These are phyloP conservation scores for Salix exigua DNA, from an alignment of 345 rosid genomes.

Conservation along the genomic window DNA sequence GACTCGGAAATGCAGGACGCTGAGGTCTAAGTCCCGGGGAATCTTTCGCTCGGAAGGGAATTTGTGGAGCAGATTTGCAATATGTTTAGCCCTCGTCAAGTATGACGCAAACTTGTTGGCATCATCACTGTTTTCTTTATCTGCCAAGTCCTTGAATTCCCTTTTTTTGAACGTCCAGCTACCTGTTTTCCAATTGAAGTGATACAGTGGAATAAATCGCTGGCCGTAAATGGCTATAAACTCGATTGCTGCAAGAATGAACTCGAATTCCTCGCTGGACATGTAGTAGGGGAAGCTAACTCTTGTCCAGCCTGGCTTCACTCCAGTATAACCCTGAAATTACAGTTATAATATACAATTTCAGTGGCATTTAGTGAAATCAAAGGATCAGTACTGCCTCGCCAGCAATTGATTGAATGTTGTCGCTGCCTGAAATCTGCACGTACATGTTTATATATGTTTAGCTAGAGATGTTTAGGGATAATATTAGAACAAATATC, in stretches of 20 bases:
- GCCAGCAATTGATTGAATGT: neutral
- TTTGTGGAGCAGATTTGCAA: constrained; percentile 42
- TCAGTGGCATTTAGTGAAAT: too few relatives aligned
- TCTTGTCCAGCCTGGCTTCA: constrained; percentile 66
- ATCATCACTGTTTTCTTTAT: neutral
- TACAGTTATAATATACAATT: too few relatives aligned
- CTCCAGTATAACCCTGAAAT: constrained; percentile 34
- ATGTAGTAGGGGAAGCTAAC: constrained; percentile 68
- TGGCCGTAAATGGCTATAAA: constrained; percentile 47
- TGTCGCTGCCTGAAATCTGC: neutral
- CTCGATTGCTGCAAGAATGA: constrained; percentile 45
- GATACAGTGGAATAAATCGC: constrained; percentile 44
- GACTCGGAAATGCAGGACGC: constrained; percentile 26
- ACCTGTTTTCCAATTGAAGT: constrained; percentile 41
- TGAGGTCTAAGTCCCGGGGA: constrained; percentile 13
- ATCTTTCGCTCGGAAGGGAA: constrained; percentile 23
- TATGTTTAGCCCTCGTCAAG: constrained; percentile 23
- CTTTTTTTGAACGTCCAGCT: constrained; percentile 39
- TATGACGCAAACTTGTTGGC: constrained; percentile 15
- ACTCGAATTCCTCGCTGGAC: constrained; percentile 48
- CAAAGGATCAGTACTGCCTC: too few relatives aligned
- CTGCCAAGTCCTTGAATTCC: constrained; percentile 16
- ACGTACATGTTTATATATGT: too few relatives aligned
- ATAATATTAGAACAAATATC: neutral
- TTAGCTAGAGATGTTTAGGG: too few relatives aligned